Evolutionary conservation across 371 early-diverging fungal species (phyloP).

Genomic region (Chytridium lagenaria): DNA sequence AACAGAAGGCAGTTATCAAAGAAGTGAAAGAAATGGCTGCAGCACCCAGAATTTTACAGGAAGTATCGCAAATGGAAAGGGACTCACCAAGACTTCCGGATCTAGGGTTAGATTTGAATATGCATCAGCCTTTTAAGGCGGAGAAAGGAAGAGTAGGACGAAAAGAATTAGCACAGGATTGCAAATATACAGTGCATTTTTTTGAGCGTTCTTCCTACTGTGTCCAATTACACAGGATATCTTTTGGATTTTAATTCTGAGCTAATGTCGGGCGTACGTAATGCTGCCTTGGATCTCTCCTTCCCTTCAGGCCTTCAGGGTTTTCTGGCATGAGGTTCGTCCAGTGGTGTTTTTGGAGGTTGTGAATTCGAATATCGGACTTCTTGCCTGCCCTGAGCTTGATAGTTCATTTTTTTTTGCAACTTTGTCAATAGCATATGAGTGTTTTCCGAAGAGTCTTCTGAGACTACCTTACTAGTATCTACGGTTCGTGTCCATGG

Average conservation of each 20-base stretch:
- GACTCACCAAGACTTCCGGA: constrained; percentile 24
- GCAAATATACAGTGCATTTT: not conserved
- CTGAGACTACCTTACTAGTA: too few relatives aligned
- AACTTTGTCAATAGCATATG: too few relatives aligned
- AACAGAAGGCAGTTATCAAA: constrained; percentile 47
- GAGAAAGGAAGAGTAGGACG: not conserved
- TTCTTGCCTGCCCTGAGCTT: too few relatives aligned
- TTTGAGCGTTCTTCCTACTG: not conserved
- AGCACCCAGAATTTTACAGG: constrained; percentile 35
- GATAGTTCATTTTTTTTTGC: too few relatives aligned
- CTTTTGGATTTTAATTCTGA: not conserved
- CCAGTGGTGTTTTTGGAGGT: not conserved
- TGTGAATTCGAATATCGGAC: not conserved
- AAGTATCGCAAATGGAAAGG: constrained; percentile 42
- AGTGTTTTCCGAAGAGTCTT: too few relatives aligned
- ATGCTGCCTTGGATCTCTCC: not conserved
- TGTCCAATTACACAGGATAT: not conserved
- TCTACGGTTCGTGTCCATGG: too few relatives aligned
- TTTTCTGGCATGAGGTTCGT: not conserved
- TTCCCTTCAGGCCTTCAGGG: not conserved
- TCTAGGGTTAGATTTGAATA: constrained; percentile 23
- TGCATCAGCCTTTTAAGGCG: constrained; percentile 18
- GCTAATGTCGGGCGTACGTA: not conserved
- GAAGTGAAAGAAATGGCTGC: constrained; percentile 45
- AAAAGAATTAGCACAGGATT: not conserved